Percentiles rank a stretch among this genome's conserved stretches.
phyloP scores from a whole-genome alignment of 495 filamentous ascomycete species.

The Aspergillus nidulans region DNA sequence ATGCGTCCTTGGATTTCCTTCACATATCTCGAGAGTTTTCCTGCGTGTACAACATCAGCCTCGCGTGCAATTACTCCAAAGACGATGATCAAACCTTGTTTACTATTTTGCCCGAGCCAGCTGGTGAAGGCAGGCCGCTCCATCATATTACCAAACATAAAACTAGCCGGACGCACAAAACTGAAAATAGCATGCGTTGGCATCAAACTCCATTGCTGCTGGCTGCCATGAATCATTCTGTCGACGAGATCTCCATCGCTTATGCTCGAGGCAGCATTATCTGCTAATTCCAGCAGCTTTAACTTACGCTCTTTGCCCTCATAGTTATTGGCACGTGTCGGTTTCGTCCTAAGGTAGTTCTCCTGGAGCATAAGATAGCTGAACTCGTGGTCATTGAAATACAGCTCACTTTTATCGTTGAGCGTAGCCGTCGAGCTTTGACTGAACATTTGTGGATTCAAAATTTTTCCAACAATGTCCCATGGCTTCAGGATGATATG shows the following conservation, averaged over 20 bases:
- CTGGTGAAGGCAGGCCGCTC: conserved; percentile 65
- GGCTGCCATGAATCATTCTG: conserved; percentile 94
- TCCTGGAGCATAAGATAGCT: conserved; percentile 97
- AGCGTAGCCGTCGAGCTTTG: conserved; percentile 74
- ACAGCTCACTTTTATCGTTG: conserved; percentile 97
- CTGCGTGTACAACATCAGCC: conserved; percentile 30
- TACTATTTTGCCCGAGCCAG: conserved; percentile 96
- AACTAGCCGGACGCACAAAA: conserved; percentile 88
- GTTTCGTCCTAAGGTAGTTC: conserved; percentile 85
- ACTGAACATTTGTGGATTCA: conserved; percentile 82
- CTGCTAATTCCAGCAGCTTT: conserved; percentile 76
- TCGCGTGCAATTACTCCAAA: not conserved
- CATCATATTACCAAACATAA: conserved; percentile 68
- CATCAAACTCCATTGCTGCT: conserved; percentile 98
- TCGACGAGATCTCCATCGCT: conserved; percentile 97
- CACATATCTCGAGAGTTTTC: conserved; percentile 75
- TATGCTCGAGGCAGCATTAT: conserved; percentile 88
- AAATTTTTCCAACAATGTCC: conserved; percentile 93
- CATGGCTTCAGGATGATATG: conserved; percentile 93
- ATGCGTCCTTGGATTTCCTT: conserved; percentile 98
- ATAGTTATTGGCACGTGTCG: conserved; percentile 54
- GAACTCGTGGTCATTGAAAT: conserved; percentile 99
- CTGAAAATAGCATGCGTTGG: conserved; percentile 96
- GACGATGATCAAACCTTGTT: conserved; percentile 53
- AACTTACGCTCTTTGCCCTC: conserved; percentile 63